Evolutionary conservation across 768 basidiomycete species (phyloP).

Genomic region (Tephrocybe rancida): DNA sequence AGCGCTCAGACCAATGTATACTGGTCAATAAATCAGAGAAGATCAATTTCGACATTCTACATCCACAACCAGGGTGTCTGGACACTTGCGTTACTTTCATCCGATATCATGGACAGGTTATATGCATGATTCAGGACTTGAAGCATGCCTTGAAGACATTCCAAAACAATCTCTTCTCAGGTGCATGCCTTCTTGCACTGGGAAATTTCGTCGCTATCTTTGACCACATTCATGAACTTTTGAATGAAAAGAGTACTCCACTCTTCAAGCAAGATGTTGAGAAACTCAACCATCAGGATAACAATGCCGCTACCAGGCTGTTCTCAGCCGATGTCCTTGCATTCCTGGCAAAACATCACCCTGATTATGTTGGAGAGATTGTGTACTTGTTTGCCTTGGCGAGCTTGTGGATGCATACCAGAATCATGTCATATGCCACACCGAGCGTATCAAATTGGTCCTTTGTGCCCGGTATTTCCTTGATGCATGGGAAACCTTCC

Average conservation of each 20-base stretch:
- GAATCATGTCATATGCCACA: constrained; percentile 27
- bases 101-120: neutral
- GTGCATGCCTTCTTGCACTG: constrained; percentile 27
- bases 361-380: constrained; percentile 25
- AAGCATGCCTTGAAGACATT: constrained; percentile 33
- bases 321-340: constrained; percentile 36
- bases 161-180: constrained; percentile 31
- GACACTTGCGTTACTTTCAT: neutral
- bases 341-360: constrained; percentile 22
- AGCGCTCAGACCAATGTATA: constrained; percentile 26
- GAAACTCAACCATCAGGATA: constrained; percentile 45
- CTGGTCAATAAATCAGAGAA: constrained; percentile 4
- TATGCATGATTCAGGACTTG: constrained; percentile 27
- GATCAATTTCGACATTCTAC: too few relatives aligned
- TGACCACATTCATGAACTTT: constrained; percentile 20
- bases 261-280: constrained; percentile 33
- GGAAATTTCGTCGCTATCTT: constrained; percentile 24
- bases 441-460: constrained; percentile 28
- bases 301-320: constrained; percentile 40
- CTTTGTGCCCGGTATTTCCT: constrained; percentile 33
- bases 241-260: constrained; percentile 13
- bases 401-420: constrained; percentile 42
- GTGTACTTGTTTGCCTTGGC: constrained; percentile 43
- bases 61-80: constrained; percentile 1
- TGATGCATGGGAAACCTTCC: constrained; percentile 27